Evolutionary conservation across 345 rosid species (phyloP).

Genomic region (Ceriops zippeliana): DNA sequence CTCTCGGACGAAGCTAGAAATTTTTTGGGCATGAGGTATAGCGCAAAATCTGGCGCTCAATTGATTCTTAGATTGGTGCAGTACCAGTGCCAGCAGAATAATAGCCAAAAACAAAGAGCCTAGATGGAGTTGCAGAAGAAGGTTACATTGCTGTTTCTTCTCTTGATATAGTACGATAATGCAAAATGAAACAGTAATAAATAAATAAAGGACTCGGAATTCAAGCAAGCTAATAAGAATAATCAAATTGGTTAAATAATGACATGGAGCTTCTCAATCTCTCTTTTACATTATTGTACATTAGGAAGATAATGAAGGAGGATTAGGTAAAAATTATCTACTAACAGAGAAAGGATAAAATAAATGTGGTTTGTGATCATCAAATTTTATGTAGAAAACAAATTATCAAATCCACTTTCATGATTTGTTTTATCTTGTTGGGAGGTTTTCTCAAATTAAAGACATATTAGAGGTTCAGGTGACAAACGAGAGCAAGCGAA

Average conservation of each 20-base stretch:
- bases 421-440: background rate
- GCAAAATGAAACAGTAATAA: too few relatives aligned
- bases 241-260: background rate
- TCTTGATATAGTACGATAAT: too few relatives aligned
- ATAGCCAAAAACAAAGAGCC: background rate
- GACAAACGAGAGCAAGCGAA: too few relatives aligned
- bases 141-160: too few relatives aligned
- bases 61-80: constrained; percentile 32
- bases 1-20: too few relatives aligned
- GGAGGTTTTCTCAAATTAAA: background rate
- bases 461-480: background rate
- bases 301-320: background rate
- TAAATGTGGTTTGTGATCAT: background rate
- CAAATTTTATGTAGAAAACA: background rate
- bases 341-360: background rate
- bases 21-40: constrained; percentile 41
- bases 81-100: background rate
- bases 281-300: background rate
- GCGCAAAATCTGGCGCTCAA: constrained; percentile 53
- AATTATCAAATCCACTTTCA: background rate
- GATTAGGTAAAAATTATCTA: background rate
- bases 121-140: too few relatives aligned
- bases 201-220: too few relatives aligned
- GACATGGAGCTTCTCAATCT: background rate
- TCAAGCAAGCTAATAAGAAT: background rate